These are phyloP conservation scores for Phytophthora uliginosa DNA, from an alignment of 352 stramenopile genomes.

Conservation along the genomic window DNA sequence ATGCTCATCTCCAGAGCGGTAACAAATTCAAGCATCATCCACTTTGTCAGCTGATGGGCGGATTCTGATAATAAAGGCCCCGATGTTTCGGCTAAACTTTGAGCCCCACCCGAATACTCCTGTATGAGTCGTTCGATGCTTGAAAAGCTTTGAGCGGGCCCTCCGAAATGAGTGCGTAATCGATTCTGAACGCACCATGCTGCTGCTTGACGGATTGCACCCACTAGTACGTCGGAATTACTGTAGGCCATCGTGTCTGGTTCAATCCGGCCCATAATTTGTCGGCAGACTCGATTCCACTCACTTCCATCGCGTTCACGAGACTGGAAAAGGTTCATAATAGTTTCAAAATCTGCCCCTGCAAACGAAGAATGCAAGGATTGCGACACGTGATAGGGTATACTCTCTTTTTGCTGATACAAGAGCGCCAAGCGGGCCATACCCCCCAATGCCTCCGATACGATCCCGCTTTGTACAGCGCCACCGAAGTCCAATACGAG, in stretches of 20 bases:
- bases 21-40: constrained; percentile 68
- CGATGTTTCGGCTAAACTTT: constrained; percentile 7
- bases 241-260: neutral
- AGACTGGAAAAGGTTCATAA: constrained; percentile 46
- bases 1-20: constrained; percentile 61
- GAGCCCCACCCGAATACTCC: constrained; percentile 32
- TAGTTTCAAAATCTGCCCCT: constrained; percentile 54
- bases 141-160: constrained; percentile 79
- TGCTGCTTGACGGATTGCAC: constrained; percentile 60
- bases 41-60: constrained; percentile 31
- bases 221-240: constrained; percentile 38
- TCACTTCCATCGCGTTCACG: constrained; percentile 37
- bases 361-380: constrained; percentile 45
- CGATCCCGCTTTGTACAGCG: constrained; percentile 14
- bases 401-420: constrained; percentile 8
- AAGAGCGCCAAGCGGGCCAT: constrained; percentile 35
- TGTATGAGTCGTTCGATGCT: constrained; percentile 78
- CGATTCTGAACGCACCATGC: constrained; percentile 79
- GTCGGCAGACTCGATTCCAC: constrained; percentile 48
- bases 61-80: neutral
- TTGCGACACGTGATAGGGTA: constrained; percentile 10
- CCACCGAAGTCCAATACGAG: constrained; percentile 31
- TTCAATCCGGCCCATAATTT: constrained; percentile 25
- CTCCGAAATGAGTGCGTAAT: constrained; percentile 81
- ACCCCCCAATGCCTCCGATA: constrained; percentile 16